These are phyloP conservation scores for Durotheca rogersii DNA, from an alignment of 495 filamentous ascomycete genomes.

Conservation along the genomic window DNA sequence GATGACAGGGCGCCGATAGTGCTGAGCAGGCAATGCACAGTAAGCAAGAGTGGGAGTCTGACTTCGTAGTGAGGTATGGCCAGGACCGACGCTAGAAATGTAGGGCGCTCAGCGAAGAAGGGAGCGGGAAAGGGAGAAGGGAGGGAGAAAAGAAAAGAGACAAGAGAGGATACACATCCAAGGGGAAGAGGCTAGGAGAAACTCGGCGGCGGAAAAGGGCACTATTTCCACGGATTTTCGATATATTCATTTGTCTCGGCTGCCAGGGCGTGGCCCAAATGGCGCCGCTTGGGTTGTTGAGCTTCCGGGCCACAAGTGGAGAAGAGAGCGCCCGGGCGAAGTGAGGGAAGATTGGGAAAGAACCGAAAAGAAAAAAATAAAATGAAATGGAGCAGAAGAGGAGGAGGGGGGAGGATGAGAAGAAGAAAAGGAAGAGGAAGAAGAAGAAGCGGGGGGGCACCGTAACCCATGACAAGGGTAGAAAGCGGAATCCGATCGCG, in stretches of 20 bases:
- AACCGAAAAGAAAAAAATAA: too few relatives aligned
- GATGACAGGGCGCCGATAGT: slow-evolving; percentile 16
- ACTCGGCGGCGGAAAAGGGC: neutral
- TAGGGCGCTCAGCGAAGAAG: neutral
- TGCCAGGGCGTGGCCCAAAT: neutral
- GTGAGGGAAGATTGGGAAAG: too few relatives aligned
- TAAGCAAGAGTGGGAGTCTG: too few relatives aligned
- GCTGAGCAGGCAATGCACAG: slow-evolving; percentile 22
- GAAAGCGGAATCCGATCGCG: slow-evolving; percentile 5
- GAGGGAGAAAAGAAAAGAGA: neutral
- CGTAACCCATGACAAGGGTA: slow-evolving; percentile 9
- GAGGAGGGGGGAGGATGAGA: neutral
- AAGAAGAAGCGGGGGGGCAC: neutral
- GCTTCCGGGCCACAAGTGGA: neutral
- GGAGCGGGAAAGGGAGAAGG: neutral
- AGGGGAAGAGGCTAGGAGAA: neutral
- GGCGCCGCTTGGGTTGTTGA: neutral
- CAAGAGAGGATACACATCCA: neutral
- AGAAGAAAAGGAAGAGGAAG: neutral
- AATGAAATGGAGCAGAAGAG: too few relatives aligned
- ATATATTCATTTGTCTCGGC: neutral
- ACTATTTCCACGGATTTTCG: neutral
- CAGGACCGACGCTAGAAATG: neutral
- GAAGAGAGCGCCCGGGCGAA: too few relatives aligned
- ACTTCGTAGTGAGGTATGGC: too few relatives aligned